Conservation (phyloP, 495 filamentous ascomycete species). For the Aspergillus saccharolyticus region DNA sequence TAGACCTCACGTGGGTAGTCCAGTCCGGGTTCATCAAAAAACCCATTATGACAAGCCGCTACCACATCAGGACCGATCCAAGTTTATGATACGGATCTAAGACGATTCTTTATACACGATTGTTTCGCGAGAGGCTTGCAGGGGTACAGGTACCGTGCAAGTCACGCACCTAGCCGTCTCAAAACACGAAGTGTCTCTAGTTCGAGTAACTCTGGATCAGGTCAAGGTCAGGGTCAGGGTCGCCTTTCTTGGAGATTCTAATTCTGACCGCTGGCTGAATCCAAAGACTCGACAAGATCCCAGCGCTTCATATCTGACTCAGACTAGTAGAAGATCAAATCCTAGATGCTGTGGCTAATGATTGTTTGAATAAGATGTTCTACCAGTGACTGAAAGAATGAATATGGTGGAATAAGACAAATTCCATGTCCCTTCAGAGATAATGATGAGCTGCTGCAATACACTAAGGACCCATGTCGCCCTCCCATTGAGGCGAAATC, state of each 20-base stretch:
- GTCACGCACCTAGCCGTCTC: conserved; percentile 1
- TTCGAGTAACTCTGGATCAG: conserved; percentile 3
- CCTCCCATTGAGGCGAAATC: no score
- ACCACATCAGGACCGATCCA: background rate
- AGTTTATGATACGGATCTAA: background rate
- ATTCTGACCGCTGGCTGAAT: background rate
- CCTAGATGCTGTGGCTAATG: no score
- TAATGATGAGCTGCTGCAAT: no score
- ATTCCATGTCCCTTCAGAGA: no score
- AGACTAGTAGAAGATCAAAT: no score
- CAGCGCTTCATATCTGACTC: background rate
- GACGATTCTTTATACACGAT: background rate
- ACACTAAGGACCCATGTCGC: no score
- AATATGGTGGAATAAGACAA: no score
- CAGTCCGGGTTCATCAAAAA: background rate
- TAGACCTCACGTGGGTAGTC: background rate
- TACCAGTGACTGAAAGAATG: no score
- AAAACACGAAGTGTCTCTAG: background rate
- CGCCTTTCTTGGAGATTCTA: background rate
- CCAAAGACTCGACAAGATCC: background rate
- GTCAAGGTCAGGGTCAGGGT: background rate
- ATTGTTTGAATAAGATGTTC: no score
- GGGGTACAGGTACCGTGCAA: background rate
- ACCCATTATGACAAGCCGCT: background rate
- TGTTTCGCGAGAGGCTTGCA: background rate